Percentiles rank a stretch among this genome's conserved stretches.
Evolutionary conservation across 2,329 filamentous ascomycete genomes (phyloP).

Genomic region (Talaromyces sp.): DNA sequence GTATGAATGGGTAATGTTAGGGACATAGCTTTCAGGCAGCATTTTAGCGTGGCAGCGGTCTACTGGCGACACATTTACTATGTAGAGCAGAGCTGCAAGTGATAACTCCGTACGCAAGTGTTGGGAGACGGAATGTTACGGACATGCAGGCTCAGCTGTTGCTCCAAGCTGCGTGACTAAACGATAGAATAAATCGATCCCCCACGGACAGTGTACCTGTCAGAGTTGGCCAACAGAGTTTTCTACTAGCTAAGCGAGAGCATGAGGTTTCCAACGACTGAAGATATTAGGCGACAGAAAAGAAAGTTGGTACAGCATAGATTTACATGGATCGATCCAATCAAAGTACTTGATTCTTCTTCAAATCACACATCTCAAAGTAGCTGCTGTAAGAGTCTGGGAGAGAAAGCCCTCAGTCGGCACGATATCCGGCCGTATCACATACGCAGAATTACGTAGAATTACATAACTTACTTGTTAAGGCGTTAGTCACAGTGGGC

Average conservation of each 20-base stretch:
- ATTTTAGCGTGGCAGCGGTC: slow-evolving; percentile 1
- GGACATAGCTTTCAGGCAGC: neutral
- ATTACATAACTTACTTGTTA: neutral
- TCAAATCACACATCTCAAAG: neutral
- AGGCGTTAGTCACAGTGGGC: neutral
- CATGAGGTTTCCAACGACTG: neutral
- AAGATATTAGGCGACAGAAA: neutral
- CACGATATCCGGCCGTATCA: neutral
- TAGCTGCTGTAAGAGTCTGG: neutral
- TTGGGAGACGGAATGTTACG: slow-evolving; percentile 1
- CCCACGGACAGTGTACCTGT: neutral
- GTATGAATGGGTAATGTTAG: neutral
- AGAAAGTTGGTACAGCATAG: neutral
- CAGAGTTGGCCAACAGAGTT: neutral
- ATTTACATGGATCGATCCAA: neutral
- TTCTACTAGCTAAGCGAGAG: neutral
- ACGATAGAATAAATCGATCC: neutral
- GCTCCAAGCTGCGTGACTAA: neutral
- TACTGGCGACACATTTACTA: neutral
- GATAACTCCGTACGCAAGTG: neutral
- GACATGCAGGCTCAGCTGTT: slow-evolving; percentile 2
- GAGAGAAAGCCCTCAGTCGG: neutral
- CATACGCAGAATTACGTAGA: neutral
- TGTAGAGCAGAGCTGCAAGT: neutral
- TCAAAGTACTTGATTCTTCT: neutral